Base-by-base conservation (phyloP, 257 asterid genomes). In the Solanum piurae region DNA sequence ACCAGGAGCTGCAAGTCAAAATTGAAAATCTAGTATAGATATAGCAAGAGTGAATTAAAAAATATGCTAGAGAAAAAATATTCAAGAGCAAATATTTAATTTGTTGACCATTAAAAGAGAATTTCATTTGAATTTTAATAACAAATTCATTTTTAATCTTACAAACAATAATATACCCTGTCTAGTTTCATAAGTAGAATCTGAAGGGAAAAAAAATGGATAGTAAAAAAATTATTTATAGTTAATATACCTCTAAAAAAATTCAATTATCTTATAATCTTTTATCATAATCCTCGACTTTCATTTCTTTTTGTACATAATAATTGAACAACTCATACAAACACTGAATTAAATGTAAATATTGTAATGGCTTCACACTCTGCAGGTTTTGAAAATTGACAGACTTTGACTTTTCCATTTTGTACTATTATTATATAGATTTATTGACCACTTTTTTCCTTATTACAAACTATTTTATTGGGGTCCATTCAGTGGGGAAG, bases 211-310 rank as follows among this genome's bases (percentile, higher is more conserved):
- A 62, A 9, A 4, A 60, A 10, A 11, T 40, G 29, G 29, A 29
- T 46, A 12, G 4, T 4, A 12, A 46, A 2, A 46, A 5, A 46
- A 46, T 46, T 46, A 44, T 4, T 11, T 11, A 49, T 49, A 5
- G 0, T 6, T 29, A 29, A 29, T 5, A 1, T 52, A 52, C 23
- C 16, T 0, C 6, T 52, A 9, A 62, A 62, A 23, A n/a, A 9
- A 9, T 23, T 23, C 0, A 10, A n/a, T 2, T n/a, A 62, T 10
- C 7, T 10, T 2, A 0, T 62, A n/a, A 5, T 2, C 14, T n/a
- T 62, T 11, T n/a, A n/a, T n/a, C 1, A n/a, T 7, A 21, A 58
- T 58, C 1, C 10, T 58, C 5, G 1, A n/a, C 3, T n/a, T 62
- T n/a, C 4, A 10, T 62, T n/a, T 62, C 1, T 0, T 5, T 62